Evolutionary conservation across 257 asterid genomes (phyloP).

Genomic region (Solanum virginianum): DNA sequence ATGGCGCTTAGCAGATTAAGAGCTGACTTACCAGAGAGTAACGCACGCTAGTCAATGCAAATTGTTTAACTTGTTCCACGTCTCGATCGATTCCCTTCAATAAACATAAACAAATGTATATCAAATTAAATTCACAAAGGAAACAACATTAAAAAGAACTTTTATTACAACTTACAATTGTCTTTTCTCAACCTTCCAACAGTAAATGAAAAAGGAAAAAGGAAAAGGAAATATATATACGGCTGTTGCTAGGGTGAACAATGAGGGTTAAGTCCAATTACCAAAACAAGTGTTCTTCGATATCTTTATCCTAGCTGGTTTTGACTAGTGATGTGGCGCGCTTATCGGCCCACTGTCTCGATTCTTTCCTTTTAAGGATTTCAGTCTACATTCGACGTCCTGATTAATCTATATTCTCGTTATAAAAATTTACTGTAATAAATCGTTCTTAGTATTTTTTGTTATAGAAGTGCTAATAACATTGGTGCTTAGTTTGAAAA

Average conservation of each 20-base stretch:
- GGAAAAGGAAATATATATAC: not conserved
- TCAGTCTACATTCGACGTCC: not conserved
- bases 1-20: slow-evolving; percentile 20
- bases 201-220: not conserved
- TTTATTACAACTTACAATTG: not conserved
- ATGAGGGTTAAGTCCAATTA: not conserved
- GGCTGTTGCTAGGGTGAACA: not conserved
- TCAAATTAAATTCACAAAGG: not conserved
- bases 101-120: not conserved
- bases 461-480: no score
- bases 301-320: not conserved
- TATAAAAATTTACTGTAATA: no score
- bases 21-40: slow-evolving; percentile 46
- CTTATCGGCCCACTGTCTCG: not conserved
- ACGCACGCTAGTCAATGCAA: slow-evolving; percentile 6
- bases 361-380: not conserved
- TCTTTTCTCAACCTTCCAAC: not conserved
- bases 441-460: no score
- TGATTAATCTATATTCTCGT: not conserved
- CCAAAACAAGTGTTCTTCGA: not conserved
- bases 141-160: not conserved
- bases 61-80: not conserved
- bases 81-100: slow-evolving; percentile 1
- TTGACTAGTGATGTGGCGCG: not conserved
- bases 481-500: no score